phyloP scores from a whole-genome alignment of 768 basidiomycete species.

The Melanogaster broomeanus region DNA sequence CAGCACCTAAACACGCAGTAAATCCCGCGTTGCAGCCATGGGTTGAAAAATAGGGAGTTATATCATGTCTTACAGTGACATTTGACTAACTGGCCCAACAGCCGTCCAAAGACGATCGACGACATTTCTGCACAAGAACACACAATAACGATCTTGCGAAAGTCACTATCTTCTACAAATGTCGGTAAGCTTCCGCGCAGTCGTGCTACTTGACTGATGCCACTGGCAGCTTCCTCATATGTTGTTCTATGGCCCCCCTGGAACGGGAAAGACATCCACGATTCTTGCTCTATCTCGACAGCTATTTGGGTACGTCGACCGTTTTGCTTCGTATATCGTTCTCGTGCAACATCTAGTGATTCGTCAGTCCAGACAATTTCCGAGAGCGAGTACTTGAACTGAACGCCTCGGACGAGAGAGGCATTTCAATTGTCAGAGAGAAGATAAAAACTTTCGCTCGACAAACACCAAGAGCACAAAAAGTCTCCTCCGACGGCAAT shows the following conservation, averaged over 20 bases:
- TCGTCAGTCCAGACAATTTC: conserved; percentile 89
- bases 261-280: conserved; percentile 98
- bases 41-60: conserved; percentile 97
- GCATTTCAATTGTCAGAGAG: conserved; percentile 94
- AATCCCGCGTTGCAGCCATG: conserved; percentile 81
- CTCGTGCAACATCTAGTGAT: neutral
- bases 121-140: conserved; percentile 98
- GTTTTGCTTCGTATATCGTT: neutral
- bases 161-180: conserved; percentile 91
- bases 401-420: conserved; percentile 98
- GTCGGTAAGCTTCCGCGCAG: conserved; percentile 40
- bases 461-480: conserved; percentile 83
- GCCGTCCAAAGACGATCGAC: conserved; percentile 96
- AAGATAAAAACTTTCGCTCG: conserved; percentile 99
- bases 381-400: conserved; percentile 91
- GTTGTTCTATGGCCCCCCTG: conserved; percentile 99
- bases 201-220: conserved; percentile 7
- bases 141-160: conserved; percentile 87
- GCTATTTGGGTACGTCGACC: conserved; percentile 77
- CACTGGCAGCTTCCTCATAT: conserved; percentile 89
- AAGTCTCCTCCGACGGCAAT: conserved; percentile 71
- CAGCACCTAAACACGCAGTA: conserved; percentile 43
- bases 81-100: conserved; percentile 32
- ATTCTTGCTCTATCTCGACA: conserved; percentile 93
- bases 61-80: neutral